Evolutionary conservation across 148 eudicot genomes (phyloP), one percentile per base, ranked within the genome.

Genomic region (Fallopia convolvulus): DNA sequence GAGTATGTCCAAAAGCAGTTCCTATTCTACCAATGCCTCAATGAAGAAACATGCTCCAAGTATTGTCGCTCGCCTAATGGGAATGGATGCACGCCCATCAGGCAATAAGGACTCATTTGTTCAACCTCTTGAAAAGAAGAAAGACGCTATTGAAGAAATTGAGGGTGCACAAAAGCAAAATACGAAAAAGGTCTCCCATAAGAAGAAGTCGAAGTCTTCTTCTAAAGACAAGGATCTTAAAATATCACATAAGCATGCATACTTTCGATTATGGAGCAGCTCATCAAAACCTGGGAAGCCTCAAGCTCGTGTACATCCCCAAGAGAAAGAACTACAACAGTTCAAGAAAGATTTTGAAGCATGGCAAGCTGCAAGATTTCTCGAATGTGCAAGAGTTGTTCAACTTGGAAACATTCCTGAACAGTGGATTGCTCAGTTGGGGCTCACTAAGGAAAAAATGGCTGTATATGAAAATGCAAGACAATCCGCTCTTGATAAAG

Each of bases 301-400:
- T 36, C 87, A 76, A 77, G 88, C 90, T 80, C 94, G 97, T 76
- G 90, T 89, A 83, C 99, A 96, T 82, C 99, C 99, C 76, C 99
- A 93, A 83, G 99, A 96, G 83, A 94, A 96, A 88, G 98, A 96
- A 83, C 89, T 96, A 36, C 93, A 96, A 84, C 90, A 86, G 82
- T 96, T 96, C 79, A 96, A 96, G 88, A 90, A 90, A 86, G 99
- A 96, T 10, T 96, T 96, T 85, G 93, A 89, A 85, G 98, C 94
- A 60, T 96, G 93, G 92, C 99, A 93, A 83, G 88, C 99, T 23
- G 89, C 93, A 58, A 85, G 99, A 84, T 90, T 91, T 75, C 86
- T 84, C 56, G 93, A 96, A 79, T 93, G 97, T 82, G 90, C 98
- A 48, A 88, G 93, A 79, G 83, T 84, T 47, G 88, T 87, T 81